Base-by-base conservation (phyloP, 1,284 basidiomycete species). In the Tylopilus orsonianus region DNA sequence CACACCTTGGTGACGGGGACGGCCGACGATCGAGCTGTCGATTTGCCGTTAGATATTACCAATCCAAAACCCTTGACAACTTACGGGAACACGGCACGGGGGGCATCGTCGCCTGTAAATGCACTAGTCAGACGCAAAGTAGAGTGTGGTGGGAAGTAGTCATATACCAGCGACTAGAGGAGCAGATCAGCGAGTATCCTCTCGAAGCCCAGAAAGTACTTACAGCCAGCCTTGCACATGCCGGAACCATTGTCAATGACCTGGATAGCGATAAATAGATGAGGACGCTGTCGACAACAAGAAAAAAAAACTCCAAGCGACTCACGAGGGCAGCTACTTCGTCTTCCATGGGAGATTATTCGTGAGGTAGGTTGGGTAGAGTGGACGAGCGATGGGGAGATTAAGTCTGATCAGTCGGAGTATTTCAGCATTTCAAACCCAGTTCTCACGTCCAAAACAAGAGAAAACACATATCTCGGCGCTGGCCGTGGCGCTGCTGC, bases 1-100 rank as follows among this genome's bases (percentile, higher is more conserved):
- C 63, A 90, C 87, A 79, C 87, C 87, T 69, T 86, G 83, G 75
- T 92, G 88, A 72, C 88, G 85, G 57, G 89, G 88, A 61, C 90
- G 86, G 69, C 90, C 89, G 65, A 92, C 88, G 64, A 93, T 89
- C 34, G 88, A 90, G 27, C 85, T 87, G 45, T 41, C 13, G 38
- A 45, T 37, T 37, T 33, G 39, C 6, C 8, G 46, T 64, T 32
- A 58, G 49, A 38, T 32, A 34, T 30, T 23, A 44, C 22, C 32
- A 19, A 44, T 37, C 2, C 19, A n/a, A 54, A 46, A 41, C 47
- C 41, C 41, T 55, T 37, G 36, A 50, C 41, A 46, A 73, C 78
- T 51, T 58, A 82, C 74, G 83, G 83, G 74, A 85, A 85, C 56
- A 87, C 85, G 64, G 85, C 85, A 67, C 85, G 81, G 55, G 85